phyloP scores from a whole-genome alignment of 1,284 basidiomycete genomes.

The Ustilago esculenta region DNA sequence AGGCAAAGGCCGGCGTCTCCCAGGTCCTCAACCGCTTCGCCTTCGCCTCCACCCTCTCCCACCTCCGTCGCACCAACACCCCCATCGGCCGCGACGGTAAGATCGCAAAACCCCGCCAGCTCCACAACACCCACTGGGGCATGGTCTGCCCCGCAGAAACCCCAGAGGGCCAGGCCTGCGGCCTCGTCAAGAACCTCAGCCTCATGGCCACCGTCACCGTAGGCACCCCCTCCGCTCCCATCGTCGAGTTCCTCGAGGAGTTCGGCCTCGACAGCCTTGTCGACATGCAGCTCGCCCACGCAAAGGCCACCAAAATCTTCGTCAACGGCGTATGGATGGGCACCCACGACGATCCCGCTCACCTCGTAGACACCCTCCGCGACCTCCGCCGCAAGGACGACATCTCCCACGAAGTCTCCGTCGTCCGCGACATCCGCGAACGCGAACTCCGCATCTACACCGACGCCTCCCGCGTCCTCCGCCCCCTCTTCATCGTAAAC shows the following conservation, averaged over 20 bases:
- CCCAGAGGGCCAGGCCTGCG: conserved; percentile 98
- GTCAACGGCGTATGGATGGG: conserved; percentile 99
- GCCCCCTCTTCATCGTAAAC: conserved; percentile 96
- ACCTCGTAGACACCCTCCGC: conserved; percentile 90
- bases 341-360: conserved; percentile 93
- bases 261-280: conserved; percentile 73
- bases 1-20: conserved; percentile 94
- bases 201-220: conserved; percentile 98
- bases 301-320: conserved; percentile 85
- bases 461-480: conserved; percentile 93
- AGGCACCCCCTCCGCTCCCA: conserved; percentile 92
- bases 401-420: conserved; percentile 93
- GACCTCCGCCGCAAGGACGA: conserved; percentile 92
- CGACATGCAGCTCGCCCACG: conserved; percentile 61
- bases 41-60: conserved; percentile 96
- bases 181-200: conserved; percentile 97
- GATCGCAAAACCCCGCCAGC: conserved; percentile 97
- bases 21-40: conserved; percentile 99
- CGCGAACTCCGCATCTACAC: conserved; percentile 93
- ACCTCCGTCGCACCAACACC: conserved; percentile 96
- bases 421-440: conserved; percentile 96
- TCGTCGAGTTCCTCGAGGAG: conserved; percentile 98
- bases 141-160: conserved; percentile 98
- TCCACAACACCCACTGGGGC: conserved; percentile 99
- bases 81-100: conserved; percentile 98